Base-by-base conservation (phyloP, 345 rosid species). In the Brassica nigra region DNA sequence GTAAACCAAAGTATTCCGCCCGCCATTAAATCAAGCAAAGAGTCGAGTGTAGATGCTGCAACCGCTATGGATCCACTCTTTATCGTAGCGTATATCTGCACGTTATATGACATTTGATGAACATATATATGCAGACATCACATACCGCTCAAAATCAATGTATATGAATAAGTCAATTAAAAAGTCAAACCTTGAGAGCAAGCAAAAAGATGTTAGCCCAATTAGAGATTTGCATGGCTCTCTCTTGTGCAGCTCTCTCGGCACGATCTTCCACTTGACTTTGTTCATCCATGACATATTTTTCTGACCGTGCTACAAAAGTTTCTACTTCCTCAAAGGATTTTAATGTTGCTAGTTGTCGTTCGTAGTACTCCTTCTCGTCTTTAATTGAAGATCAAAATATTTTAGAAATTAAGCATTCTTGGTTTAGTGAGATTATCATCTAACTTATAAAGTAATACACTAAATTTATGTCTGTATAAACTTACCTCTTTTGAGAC, bases 1-100 rank as follows among this genome's bases (percentile, higher is more conserved):
- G 98, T 87, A 86, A 90, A 92, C 98, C 98, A 95, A 39, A 95
- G 97, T 70, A 92, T 92, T 58, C 95, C 97, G 18, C 98, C 99
- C 2, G 98, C 98, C 96, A 95, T 86, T 20, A 95, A 92, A 87
- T 92, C 98, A 11, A 95, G 97, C 65, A 95, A 84, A 62, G 99
- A 95, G 84, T 95, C 99, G 14, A 95, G 83, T 9, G 99, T 95
- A 0, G 99, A 95, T 27, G 99, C 99, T 61, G 98, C 99, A 80
- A 95, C 88, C 15, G 99, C 99, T 77, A 92, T 76, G 12, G 99
- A 95, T 84, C 94, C 99, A 84, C 93, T 92, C 87, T 66, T 87
- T 62, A 95, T 27, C 1, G 98, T 92, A 31, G 98, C 99, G 83
- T 86, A 95, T 8, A 90, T 79, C 97, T 95, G 87, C 67, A 66